Percentiles rank a stretch among this genome's conserved stretches.
Evolutionary conservation across 2,329 filamentous ascomycete genomes (phyloP).

Genomic region (Trichoderma lentiforme): DNA sequence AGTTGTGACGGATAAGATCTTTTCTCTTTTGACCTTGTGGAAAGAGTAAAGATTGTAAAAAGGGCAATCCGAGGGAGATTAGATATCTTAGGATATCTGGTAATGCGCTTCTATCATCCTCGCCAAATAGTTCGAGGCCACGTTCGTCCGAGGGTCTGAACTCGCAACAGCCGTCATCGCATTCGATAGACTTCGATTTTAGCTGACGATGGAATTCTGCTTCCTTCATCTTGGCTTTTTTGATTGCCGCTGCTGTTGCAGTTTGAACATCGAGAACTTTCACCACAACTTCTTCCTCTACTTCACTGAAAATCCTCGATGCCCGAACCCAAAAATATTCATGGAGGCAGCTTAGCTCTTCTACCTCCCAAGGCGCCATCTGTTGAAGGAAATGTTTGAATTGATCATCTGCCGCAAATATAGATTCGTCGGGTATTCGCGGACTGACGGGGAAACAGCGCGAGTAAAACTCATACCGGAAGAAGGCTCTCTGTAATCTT

Average conservation of each 20-base stretch:
- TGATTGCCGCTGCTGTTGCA: background rate
- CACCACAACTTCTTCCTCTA: background rate
- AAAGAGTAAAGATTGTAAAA: background rate
- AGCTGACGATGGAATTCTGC: background rate
- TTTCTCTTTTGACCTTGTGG: background rate
- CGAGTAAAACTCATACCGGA: background rate
- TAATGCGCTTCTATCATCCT: background rate
- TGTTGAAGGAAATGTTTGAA: background rate
- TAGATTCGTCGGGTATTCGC: background rate
- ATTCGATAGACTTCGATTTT: background rate
- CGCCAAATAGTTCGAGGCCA: background rate
- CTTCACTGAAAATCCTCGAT: background rate
- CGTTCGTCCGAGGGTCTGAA: background rate
- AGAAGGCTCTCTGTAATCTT: background rate
- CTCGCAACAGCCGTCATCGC: background rate
- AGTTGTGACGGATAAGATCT: background rate
- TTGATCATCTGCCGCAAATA: background rate
- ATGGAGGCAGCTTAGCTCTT: background rate
- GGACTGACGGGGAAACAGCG: background rate
- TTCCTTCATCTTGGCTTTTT: background rate
- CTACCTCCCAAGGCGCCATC: background rate
- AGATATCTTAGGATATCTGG: background rate
- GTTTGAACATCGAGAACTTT: background rate
- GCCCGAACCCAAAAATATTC: background rate
- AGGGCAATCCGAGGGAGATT: background rate